Percentiles rank a stretch among this genome's conserved stretches.
Conservation (phyloP, 495 filamentous ascomycete species). For the Cryomyces minteri region DNA sequence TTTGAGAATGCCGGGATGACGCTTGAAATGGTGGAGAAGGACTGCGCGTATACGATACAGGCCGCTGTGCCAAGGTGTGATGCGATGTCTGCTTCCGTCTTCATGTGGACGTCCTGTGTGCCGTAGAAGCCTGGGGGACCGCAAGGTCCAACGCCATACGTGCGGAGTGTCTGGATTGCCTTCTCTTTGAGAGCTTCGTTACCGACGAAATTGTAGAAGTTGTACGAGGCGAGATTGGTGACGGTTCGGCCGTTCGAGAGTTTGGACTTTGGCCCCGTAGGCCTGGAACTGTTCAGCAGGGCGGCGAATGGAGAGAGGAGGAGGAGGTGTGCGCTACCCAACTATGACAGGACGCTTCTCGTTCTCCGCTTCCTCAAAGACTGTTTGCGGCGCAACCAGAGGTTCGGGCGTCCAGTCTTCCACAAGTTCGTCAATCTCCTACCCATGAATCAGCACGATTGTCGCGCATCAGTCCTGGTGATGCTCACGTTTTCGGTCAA, state of each 20-base stretch:
- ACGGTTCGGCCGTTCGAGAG: conserved; percentile 79
- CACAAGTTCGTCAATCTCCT: conserved; percentile 93
- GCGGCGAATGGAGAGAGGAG: not conserved
- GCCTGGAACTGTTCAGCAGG: conserved; percentile 23
- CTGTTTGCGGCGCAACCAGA: conserved; percentile 51
- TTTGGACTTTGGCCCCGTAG: conserved; percentile 78
- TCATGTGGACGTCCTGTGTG: conserved; percentile 96
- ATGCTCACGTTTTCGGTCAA: conserved; percentile 57
- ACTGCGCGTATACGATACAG: conserved; percentile 88
- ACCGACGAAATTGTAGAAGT: conserved; percentile 89
- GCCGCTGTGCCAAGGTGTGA: conserved; percentile 66
- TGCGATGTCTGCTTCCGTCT: conserved; percentile 87
- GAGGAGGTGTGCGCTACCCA: conserved; percentile 39
- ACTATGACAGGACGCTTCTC: conserved; percentile 76
- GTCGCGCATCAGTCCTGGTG: not conserved
- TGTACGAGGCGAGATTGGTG: conserved; percentile 80
- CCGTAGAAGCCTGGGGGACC: conserved; percentile 96
- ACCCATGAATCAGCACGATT: not conserved
- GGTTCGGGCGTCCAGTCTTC: conserved; percentile 96
- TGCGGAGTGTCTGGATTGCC: conserved; percentile 80
- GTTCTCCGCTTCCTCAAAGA: conserved; percentile 60
- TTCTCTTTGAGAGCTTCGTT: conserved; percentile 89
- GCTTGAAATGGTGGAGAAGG: conserved; percentile 83
- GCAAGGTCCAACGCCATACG: conserved; percentile 91
- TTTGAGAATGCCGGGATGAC: conserved; percentile 96